Percentiles rank a stretch among this genome's conserved stretches.
These are phyloP conservation scores for Chenopodium berlandieri DNA, from an alignment of 148 eudicot species.

Conservation along the genomic window DNA sequence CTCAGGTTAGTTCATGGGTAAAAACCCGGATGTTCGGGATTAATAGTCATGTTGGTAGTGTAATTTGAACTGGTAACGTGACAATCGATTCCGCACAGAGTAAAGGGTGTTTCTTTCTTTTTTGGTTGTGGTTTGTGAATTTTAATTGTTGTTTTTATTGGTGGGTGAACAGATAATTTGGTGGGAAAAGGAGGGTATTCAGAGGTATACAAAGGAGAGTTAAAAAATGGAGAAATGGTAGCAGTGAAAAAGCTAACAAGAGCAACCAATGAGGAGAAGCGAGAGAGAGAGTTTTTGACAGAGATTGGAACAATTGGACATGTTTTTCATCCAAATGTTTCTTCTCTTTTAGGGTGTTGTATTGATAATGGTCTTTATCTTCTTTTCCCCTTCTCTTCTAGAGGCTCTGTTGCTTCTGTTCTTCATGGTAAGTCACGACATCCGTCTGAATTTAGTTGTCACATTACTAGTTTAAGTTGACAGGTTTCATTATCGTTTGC, in stretches of 20 bases:
- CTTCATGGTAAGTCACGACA: constrained; percentile 57
- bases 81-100: background rate
- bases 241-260: constrained; percentile 84
- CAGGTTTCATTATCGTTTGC: too few species aligned
- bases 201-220: constrained; percentile 74
- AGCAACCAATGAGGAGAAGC: constrained; percentile 57
- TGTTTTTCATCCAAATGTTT: constrained; percentile 82
- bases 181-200: constrained; percentile 96
- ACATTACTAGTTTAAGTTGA: too few species aligned
- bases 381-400: constrained; percentile 75
- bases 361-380: constrained; percentile 77
- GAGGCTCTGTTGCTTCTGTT: constrained; percentile 86
- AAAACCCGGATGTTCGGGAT: too few species aligned
- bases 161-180: constrained; percentile 58
- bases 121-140: background rate
- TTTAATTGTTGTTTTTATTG: background rate
- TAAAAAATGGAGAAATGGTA: constrained; percentile 58
- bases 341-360: constrained; percentile 81
- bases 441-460: too few species aligned
- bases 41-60: background rate
- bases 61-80: background rate
- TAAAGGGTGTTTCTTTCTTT: background rate
- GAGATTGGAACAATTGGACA: constrained; percentile 95
- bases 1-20: constrained; percentile 41
- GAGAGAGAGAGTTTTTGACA: constrained; percentile 85